These are phyloP conservation scores for Cinnamomum micranthum DNA, from an alignment of 164 flowering plant species.

Conservation along the genomic window DNA sequence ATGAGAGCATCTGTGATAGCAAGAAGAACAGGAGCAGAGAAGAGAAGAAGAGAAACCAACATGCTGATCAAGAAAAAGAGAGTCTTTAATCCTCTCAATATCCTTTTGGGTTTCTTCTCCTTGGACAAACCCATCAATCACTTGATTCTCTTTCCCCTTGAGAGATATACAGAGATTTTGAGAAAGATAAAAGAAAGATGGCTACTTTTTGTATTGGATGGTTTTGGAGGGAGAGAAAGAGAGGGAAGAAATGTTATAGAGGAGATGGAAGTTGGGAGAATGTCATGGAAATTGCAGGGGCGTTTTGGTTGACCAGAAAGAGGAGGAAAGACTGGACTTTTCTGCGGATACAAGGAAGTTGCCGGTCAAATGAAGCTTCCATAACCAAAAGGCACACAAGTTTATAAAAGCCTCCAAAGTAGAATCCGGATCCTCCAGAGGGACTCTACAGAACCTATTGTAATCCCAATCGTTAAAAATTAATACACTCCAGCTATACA, in stretches of 20 bases:
- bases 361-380: neutral
- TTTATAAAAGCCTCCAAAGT: neutral
- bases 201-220: neutral
- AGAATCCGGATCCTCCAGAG: no score
- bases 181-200: neutral
- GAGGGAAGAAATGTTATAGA: neutral
- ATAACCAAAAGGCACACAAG: neutral
- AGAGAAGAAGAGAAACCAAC: conserved; percentile 61
- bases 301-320: neutral
- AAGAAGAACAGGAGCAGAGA: conserved; percentile 78
- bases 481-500: no score
- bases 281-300: neutral
- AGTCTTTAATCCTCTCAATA: conserved; percentile 60
- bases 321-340: neutral
- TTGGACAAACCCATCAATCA: conserved; percentile 63
- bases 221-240: neutral
- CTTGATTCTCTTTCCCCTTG: neutral
- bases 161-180: neutral
- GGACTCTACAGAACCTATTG: no score
- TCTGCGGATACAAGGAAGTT: neutral
- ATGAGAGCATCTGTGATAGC: conserved; percentile 60
- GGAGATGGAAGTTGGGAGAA: neutral
- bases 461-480: no score
- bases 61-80: conserved; percentile 65
- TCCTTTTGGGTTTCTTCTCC: conserved; percentile 36